Evolutionary conservation across 75 land plant species (phyloP), one percentile per base, ranked within the genome.

Genomic region (Sequoiadendron giganteum): DNA sequence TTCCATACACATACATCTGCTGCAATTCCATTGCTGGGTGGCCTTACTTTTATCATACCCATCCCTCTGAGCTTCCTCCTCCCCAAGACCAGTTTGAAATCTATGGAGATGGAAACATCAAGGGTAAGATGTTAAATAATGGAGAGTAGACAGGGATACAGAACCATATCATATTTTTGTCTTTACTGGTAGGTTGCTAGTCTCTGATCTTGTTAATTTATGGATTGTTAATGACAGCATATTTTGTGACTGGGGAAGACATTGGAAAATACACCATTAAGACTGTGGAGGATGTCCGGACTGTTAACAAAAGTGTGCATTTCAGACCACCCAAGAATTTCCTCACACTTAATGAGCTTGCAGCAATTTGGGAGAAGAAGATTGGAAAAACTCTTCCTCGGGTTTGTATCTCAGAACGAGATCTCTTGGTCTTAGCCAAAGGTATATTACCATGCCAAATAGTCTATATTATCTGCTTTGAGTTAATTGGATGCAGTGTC

Each of bases 41-140:
- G 72, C 48, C 91, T 21, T 48, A 79, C 32, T 56, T 77, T 28
- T 42, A 83, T 65, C 25, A 90, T 25, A 91, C 65, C 36, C 88
- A 87, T 43, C 83, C 85, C n/a, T 89, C 78, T 52, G 47, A 40
- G 49, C 19, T 87, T 18, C 85, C 86, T 77, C 88, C 88, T 79
- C 88, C 88, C 19, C 36, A 39, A 8, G 86, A 87, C 86, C 18
- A 68, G 75, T 34, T 91, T 65, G 48, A 65, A 80, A 82, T 90
- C 83, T 87, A 86, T 38, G 92, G 92, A n/a, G 83, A 87, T 47
- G 92, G 92, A 10, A 77, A 91, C 73, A 78, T 45, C 32, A 90
- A 90, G 85, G 75, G 92, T 91, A 79, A 86, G 10, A 58, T 58
- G 65, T 58, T 21, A 58, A 58, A 19, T 58, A 58, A 58, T 58